A percentile compares a stretch with the other conserved stretches of the same genome.
Conservation (phyloP, 2,329 filamentous ascomycete species). For the Mycosphaerella arachidis region DNA sequence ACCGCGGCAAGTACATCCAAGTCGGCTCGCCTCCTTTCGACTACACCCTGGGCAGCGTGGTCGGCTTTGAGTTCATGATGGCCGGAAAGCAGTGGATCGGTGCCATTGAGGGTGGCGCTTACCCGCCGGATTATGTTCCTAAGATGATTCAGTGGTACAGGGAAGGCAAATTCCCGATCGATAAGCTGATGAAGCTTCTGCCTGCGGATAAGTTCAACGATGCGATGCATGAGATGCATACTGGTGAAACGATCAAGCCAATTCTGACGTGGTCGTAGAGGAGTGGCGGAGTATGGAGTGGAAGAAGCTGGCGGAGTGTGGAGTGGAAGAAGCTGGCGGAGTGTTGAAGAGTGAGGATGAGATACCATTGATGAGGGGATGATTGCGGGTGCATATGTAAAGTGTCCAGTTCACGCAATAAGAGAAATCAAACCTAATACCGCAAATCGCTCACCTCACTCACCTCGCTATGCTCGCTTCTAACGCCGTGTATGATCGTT, state of each 20-base stretch:
- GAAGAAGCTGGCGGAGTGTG: background rate
- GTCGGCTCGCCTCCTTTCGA: slow-evolving; percentile 47
- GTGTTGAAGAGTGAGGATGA: background rate
- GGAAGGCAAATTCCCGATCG: slow-evolving; percentile 45
- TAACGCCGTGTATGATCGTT: background rate
- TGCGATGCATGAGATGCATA: slow-evolving; percentile 43
- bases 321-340: background rate
- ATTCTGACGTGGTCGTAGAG: slow-evolving; percentile 37
- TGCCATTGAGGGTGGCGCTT: slow-evolving; percentile 45
- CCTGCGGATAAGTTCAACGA: slow-evolving; percentile 39
- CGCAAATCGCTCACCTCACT: background rate
- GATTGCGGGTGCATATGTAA: background rate
- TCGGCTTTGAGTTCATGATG: slow-evolving; percentile 45
- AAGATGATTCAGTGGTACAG: slow-evolving; percentile 49
- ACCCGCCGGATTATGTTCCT: slow-evolving; percentile 42
- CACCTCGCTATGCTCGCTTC: background rate
- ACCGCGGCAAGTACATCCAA: slow-evolving; percentile 48
- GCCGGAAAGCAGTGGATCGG: slow-evolving; percentile 48
- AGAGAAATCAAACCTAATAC: background rate
- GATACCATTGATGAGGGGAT: background rate
- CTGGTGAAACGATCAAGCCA: slow-evolving; percentile 38
- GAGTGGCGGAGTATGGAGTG: background rate
- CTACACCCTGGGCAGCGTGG: slow-evolving; percentile 38
- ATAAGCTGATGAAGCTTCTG: slow-evolving; percentile 45
- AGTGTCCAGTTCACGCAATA: background rate